Evolutionary conservation across 2,329 filamentous ascomycete genomes (phyloP).

Genomic region (Stemphylium vesicarium): DNA sequence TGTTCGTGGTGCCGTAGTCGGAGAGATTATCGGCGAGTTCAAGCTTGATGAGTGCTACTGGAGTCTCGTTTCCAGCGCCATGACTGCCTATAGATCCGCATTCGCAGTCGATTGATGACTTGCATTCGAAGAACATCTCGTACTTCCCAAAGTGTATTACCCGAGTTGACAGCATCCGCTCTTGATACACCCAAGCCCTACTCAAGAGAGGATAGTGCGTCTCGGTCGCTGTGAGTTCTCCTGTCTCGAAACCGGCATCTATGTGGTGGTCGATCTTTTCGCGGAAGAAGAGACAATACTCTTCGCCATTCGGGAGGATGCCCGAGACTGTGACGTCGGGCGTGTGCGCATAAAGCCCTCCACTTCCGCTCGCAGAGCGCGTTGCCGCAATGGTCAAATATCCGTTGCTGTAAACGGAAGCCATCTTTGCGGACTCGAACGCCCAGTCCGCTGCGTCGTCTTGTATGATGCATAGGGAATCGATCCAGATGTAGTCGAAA

Average conservation of each 20-base stretch:
- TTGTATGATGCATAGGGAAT: constrained; percentile 18
- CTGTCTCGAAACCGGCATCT: too few species aligned
- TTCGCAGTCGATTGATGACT: neutral
- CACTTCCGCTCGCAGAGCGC: too few species aligned
- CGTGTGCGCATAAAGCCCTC: too few species aligned
- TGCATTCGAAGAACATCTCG: constrained; percentile 26
- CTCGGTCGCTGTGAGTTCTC: neutral
- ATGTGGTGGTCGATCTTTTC: too few species aligned
- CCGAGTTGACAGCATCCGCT: constrained; percentile 15
- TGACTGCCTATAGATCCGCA: neutral
- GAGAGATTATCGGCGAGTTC: too few species aligned
- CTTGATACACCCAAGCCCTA: constrained; percentile 22
- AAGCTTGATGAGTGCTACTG: too few species aligned
- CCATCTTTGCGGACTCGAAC: neutral
- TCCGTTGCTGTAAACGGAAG: neutral
- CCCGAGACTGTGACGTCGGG: too few species aligned
- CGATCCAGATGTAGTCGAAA: constrained; percentile 34
- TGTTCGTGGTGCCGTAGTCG: too few species aligned
- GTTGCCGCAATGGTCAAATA: too few species aligned
- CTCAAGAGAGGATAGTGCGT: constrained; percentile 2
- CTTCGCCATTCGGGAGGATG: too few species aligned
- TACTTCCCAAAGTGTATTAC: constrained; percentile 14
- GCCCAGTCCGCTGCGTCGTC: neutral
- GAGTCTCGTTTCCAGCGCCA: too few species aligned
- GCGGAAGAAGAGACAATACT: too few species aligned